phyloP scores from a whole-genome alignment of 1,284 basidiomycete species.

The Spongispora temasekensis region DNA sequence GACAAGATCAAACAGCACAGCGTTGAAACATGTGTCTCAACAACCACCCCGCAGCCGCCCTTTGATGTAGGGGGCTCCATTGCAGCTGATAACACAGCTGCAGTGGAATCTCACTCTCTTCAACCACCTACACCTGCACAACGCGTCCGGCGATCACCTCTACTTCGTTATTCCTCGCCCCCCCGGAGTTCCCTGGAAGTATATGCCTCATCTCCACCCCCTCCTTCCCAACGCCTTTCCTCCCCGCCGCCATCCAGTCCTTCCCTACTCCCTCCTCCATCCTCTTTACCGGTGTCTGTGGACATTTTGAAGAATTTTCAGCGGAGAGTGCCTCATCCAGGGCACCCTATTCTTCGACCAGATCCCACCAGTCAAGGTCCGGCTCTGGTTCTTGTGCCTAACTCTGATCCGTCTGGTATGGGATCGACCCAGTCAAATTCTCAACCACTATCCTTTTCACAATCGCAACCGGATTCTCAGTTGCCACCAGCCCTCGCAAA shows the following conservation, averaged over 20 bases:
- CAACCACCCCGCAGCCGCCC: not conserved
- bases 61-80: conserved; percentile 1
- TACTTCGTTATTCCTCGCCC: conserved; percentile 6
- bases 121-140: conserved; percentile 37
- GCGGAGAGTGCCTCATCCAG: conserved; percentile 32
- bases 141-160: conserved; percentile 14
- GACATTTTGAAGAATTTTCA: conserved; percentile 24
- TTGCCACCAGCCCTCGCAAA: conserved; percentile 14
- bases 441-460: conserved; percentile 20
- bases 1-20: not conserved
- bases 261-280: conserved; percentile 7
- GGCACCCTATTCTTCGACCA: conserved; percentile 4
- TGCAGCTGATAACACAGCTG: not conserved
- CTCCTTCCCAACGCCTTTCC: conserved; percentile 12
- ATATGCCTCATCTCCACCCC: too few relatives aligned
- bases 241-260: conserved; percentile 16
- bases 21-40: conserved; percentile 1
- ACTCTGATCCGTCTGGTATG: conserved; percentile 31
- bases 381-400: conserved; percentile 33
- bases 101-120: conserved; percentile 17
- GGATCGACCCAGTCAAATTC: conserved; percentile 28
- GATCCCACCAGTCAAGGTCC: conserved; percentile 23
- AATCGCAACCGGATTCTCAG: conserved; percentile 21
- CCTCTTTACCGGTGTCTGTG: conserved; percentile 9
- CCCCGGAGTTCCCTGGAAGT: conserved; percentile 15